Evolutionary conservation across 75 land plant species (phyloP), one percentile per base, ranked within the genome.

Genomic region (Larix kaempferi): DNA sequence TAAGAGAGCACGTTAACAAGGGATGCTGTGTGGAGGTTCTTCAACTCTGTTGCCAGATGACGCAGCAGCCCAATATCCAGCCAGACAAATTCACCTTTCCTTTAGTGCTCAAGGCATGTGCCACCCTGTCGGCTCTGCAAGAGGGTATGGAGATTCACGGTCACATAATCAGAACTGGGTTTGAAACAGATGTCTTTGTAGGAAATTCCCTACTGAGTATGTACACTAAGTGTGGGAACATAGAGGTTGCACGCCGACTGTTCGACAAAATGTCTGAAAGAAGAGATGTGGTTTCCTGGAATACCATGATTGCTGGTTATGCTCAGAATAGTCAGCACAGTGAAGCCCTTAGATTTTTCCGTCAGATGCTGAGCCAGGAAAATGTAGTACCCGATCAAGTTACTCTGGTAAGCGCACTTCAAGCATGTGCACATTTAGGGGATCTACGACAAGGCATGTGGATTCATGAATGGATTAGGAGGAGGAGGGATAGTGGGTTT

Each of bases 81-180:
- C 75, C 86, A 11, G 85, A 88, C 88, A 90, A 88, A 25, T 59
- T 88, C 6, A 77, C 33, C 1, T 29, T 29, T 29, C 33, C 33
- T 29, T 29, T 29, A 29, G 33, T 29, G 33, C 33, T 29, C 33
- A 13, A 83, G 60, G 82, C 82, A 58, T 89, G 88, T 41, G 49
- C 86, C 21, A 65, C 49, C 27, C 22, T 82, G 23, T 80, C 78
- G 61, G 65, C 57, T 63, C 27, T 77, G 3, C 61, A 57, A 16
- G 26, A 64, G 29, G 88, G 86, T 44, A 82, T 75, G 59, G 66
- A 64, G 61, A 77, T 86, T 54, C 91, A 89, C 76, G 82, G 77
- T 8, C 56, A 76, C 33, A 23, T 73, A 39, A 56, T 79, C 11
- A 77, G 77, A 44, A 61, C 23, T 4, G 57, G 79, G 12, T 63